phyloP scores from a whole-genome alignment of 2,329 filamentous ascomycete species.

The Colletotrichum endophyticum region DNA sequence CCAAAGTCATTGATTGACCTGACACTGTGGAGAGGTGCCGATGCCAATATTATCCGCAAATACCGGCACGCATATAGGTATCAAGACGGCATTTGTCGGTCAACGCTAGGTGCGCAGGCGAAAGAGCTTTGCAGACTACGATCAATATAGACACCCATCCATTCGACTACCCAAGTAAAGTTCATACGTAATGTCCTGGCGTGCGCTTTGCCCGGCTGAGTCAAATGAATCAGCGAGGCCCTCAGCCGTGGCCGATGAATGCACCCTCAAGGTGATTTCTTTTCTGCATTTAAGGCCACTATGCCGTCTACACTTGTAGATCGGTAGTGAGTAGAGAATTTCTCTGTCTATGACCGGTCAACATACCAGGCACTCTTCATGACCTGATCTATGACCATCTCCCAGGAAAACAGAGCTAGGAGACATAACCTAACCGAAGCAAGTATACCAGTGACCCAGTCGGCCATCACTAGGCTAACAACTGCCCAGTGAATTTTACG shows the following conservation, averaged over 20 bases:
- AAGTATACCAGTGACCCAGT: not conserved
- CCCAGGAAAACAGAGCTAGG: not conserved
- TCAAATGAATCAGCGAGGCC: not conserved
- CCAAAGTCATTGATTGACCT: not conserved
- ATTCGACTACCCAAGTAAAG: not conserved
- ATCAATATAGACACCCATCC: not conserved
- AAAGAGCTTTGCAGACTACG: not conserved
- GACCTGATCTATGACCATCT: not conserved
- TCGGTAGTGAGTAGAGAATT: not conserved
- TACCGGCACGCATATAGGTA: not conserved
- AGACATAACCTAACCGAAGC: not conserved
- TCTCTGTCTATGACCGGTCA: not conserved
- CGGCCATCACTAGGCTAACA: not conserved
- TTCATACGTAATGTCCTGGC: not conserved
- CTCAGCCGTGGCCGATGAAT: not conserved
- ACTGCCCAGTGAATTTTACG: not conserved
- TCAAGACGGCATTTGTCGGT: not conserved
- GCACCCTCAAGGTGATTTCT: not conserved
- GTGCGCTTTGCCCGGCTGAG: not conserved
- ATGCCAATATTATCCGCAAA: not conserved
- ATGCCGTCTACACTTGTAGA: not conserved
- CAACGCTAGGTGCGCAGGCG: not conserved
- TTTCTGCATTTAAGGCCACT: not conserved
- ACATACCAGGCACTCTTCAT: not conserved
- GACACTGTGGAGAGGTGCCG: not conserved